Evolutionary conservation across 139 green algal genomes (phyloP), one percentile per base, ranked within the genome.

Genomic region (Chlorokybus atmophyticus): DNA sequence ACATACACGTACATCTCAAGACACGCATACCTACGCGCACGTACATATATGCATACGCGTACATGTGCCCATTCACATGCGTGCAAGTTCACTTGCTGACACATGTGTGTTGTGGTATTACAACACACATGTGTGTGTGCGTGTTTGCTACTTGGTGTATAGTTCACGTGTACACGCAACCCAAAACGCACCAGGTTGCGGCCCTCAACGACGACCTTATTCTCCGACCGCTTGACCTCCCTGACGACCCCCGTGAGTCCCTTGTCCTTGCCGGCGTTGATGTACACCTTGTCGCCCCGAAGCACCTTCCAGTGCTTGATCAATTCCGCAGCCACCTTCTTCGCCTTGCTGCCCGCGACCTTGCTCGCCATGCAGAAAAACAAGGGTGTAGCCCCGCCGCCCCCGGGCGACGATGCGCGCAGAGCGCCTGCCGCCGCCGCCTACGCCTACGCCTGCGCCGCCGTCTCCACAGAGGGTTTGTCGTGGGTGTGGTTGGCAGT

Each of bases 241-340:
- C 53, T 51, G 6, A 89, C 70, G 0, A 55, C 77, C 19, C 82
- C 82, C 19, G 62, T 72, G 56, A 81, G 60, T 1, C 82, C 82
- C 25, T 67, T 66, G 55, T 89, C 82, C 66, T 85, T 88, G 32
- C 82, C 82, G n/a, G 77, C 62, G 27, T 26, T 75, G 3, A 89
- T 68, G 17, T 75, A 64, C 0, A 89, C 82, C 14, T 76, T n/a
- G 32, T 85, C 79, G 0, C 79, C 79, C 2, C 68, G 50, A 26
- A 83, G 27, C 2, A 85, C 77, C 30, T 71, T 77, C 74, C 74
- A 84, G 26, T 75, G 21, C 32, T 2, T 35, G 50, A 57, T 57
- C 26, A 57, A n/a, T 2, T 42, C n/a, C n/a, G n/a, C n/a, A n/a
- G n/a, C n/a, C n/a, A n/a, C n/a, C n/a, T n/a, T n/a, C n/a, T n/a